A percentile compares a stretch with the other conserved stretches of the same genome.
Conservation (phyloP, 1,284 basidiomycete species). For the Naganishia sp. region DNA sequence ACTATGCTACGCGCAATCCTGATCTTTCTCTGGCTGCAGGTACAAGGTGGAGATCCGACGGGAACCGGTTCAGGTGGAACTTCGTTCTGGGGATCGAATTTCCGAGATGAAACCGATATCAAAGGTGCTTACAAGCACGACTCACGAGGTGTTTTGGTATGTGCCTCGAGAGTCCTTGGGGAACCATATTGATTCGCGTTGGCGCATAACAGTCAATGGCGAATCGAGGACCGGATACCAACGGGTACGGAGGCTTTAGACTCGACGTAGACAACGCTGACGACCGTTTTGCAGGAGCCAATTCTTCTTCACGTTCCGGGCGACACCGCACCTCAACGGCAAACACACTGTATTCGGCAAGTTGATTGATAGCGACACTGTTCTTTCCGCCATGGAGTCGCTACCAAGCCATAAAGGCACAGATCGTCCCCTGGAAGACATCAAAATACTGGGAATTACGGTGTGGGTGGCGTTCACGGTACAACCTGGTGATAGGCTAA, state of each 20-base stretch:
- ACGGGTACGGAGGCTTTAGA: constrained; percentile 60
- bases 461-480: constrained; percentile 40
- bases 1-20: neutral
- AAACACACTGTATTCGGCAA: constrained; percentile 92
- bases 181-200: neutral
- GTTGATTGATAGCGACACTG: constrained; percentile 88
- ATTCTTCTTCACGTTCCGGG: constrained; percentile 84
- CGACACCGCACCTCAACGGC: constrained; percentile 68
- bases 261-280: neutral
- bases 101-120: constrained; percentile 85
- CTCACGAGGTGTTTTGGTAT: constrained; percentile 67
- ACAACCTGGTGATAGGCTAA: neutral
- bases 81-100: constrained; percentile 93
- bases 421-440: constrained; percentile 79
- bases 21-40: constrained; percentile 54
- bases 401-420: constrained; percentile 77
- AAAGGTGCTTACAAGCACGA: constrained; percentile 85
- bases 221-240: constrained; percentile 82
- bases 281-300: constrained; percentile 64
- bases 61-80: constrained; percentile 92
- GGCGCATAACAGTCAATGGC: constrained; percentile 67
- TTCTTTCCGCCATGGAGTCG: constrained; percentile 79
- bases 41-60: constrained; percentile 94
- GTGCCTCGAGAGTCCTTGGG: constrained; percentile 26
- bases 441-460: constrained; percentile 58